phyloP scores from a whole-genome alignment of 2,329 filamentous ascomycete species.

The Penicillium sp. region DNA sequence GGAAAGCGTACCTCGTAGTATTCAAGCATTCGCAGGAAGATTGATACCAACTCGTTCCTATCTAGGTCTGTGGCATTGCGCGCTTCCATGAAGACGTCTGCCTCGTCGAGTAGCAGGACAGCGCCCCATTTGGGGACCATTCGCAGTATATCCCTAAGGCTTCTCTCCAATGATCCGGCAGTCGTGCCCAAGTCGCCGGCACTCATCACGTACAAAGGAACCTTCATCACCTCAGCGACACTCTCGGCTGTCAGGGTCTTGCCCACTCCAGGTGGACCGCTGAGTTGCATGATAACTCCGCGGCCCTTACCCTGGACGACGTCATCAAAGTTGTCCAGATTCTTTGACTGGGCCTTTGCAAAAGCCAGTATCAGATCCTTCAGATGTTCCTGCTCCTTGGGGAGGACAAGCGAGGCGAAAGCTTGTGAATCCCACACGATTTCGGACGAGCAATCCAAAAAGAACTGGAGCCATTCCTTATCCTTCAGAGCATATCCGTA shows the following conservation, averaged over 20 bases:
- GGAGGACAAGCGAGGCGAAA: constrained; percentile 49
- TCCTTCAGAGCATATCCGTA: constrained; percentile 48
- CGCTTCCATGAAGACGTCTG: constrained; percentile 32
- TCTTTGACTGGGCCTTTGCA: constrained; percentile 41
- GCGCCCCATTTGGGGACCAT: constrained; percentile 51
- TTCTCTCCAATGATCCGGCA: constrained; percentile 41
- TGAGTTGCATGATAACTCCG: constrained; percentile 50
- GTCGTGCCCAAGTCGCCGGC: constrained; percentile 48
- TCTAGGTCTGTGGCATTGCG: constrained; percentile 40
- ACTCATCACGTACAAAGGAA: constrained; percentile 49
- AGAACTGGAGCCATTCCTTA: constrained; percentile 38
- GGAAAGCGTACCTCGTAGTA: constrained; percentile 24
- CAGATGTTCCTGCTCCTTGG: constrained; percentile 34
- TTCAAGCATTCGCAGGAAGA: constrained; percentile 31
- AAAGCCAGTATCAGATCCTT: constrained; percentile 49
- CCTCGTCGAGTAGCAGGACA: constrained; percentile 51
- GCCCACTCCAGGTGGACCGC: constrained; percentile 51
- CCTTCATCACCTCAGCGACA: constrained; percentile 49
- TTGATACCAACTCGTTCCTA: constrained; percentile 46
- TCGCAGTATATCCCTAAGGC: constrained; percentile 45
- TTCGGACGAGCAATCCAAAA: constrained; percentile 37
- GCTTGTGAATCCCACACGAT: constrained; percentile 46
- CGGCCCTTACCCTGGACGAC: constrained; percentile 51
- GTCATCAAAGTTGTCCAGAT: constrained; percentile 45
- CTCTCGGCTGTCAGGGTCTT: constrained; percentile 52